Evolutionary conservation across 2,329 filamentous ascomycete genomes (phyloP), one percentile per base, ranked within the genome.

Genomic region (Fusarium solani-melongenae): DNA sequence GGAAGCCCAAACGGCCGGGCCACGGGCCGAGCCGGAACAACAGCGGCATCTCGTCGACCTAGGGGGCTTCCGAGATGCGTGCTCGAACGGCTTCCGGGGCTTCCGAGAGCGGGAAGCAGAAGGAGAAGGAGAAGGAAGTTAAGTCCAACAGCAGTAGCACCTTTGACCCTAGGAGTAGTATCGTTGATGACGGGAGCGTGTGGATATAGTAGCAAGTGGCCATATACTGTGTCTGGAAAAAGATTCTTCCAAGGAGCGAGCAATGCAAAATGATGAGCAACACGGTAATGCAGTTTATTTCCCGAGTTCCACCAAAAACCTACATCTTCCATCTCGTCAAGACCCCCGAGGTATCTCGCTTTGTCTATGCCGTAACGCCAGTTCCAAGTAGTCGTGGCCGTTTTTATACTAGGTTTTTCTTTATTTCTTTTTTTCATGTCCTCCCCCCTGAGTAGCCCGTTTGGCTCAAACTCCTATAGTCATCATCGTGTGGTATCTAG

Each of bases 1-100:
- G 89, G 81, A 93, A 92, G 82, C 85, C 86, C 22, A 89, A 89
- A 81, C 83, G 87, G 70, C 79, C 83, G 12, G 82, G 81, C 1
- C 78, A 80, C 24, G 74, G 74, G 4, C 71, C 78, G 9, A 78
- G 78, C 41, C 78, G 82, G 58, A 78, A 79, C n/a, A 81, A 82
- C 33, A 81, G 80, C 27, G 78, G 79, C 7, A 66, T 81, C 46
- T 82, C 80, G 27, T 51, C 46, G 56, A 66, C 69, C 46, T 79
- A 81, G 70, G 78, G 67, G 53, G 55, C 49, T 55, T 36, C 38
- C 22, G 71, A 62, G 49, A 34, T 62, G 57, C n/a, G n/a, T 59
- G 41, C 58, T 57, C 39, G 38, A 22, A 56, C 33, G 6, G 22
- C 34, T 24, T 57, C 15, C 22, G 20, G 34, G 17, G 12, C 4